Base-by-base conservation (phyloP, 2,329 filamentous ascomycete genomes). In the Diaporthe sp. region DNA sequence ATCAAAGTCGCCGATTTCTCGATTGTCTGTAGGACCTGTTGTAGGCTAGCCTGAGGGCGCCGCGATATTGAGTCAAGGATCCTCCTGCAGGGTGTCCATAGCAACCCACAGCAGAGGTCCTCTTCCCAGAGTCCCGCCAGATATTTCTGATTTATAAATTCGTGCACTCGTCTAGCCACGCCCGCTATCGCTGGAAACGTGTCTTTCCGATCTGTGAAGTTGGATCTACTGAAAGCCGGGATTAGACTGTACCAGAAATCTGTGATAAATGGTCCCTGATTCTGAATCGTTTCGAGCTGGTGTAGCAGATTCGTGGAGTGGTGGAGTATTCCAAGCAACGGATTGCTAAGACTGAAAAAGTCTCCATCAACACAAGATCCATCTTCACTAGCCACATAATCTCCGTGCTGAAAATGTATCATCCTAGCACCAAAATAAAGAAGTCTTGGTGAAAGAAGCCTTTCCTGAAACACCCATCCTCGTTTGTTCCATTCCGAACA, bases 401-500 rank as follows among this genome's bases (percentile, higher is more conserved):
- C 2, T 9, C 47, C 32, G 3, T 55, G n/a, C 8, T 69, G 65
- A n/a, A 69, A 69, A 17, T 69, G 65, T 2, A 69, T 42, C 47
- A 30, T 69, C 35, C 47, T 53, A 42, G 59, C 42, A 19, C 65
- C 65, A 12, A 69, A 69, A 27, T 53, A 39, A 4, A 69, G 65
- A 22, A 53, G 32, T 9, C 65, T 55, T 3, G 13, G 47, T 39
- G 65, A 53, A 22, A 69, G n/a, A 27, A 15, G 12, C 15, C 9
- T 55, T 9, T 55, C 65, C 8, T 69, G 65, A 15, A 69, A 69
- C 0, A 69, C 30, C 65, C 47, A 69, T 6, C 65, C 65, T 55
- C 65, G 32, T 5, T 0, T 27, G 6, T 30, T 55, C 47, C 65
- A 69, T 35, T 22, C 4, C 1, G 65, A 69, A 7, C 0, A 15